Evolutionary conservation across 2,329 filamentous ascomycete genomes (phyloP), one percentile per base, ranked within the genome.

Genomic region (Cercospora zeina): DNA sequence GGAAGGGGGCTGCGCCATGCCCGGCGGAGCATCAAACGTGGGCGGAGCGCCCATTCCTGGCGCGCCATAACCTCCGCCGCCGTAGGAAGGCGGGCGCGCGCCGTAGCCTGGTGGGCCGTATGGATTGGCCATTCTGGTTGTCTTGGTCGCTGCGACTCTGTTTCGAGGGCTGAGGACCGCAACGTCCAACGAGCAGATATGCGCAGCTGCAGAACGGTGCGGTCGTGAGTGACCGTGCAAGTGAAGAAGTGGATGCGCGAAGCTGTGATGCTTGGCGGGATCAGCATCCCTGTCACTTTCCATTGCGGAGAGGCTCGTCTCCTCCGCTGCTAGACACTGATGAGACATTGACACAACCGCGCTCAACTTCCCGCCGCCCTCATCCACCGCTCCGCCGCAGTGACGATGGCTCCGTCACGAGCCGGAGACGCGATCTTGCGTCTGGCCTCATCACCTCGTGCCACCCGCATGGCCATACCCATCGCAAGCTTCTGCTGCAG

Each of bases 21-120:
- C 90, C 62, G 89, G 89, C 68, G 89, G 87, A 73, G 88, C 86
- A 75, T 85, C 87, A 75, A 92, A 90, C 74, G 91, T 92, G 70
- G 91, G 90, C 71, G 90, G 89, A 70, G 88, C 86, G 68, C 85
- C 88, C 85, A 91, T 88, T 63, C 87, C 87, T 61, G 88, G 88
- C 10, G 63, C 58, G 39, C 27, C 34, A 54, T 54, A 51, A 11
- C 62, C 59, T 53, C 56, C 31, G 79, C 89, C 96, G 69, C 86
- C 85, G 57, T 90, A 89, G 72, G 89, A 88, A 62, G 85, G 67
- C 34, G 62, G 83, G 11, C 61, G 57, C 36, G 50, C 61, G 71
- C 88, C 89, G 80, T 92, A 96, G 66, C 83, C 81, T 73, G 78
- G 76, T 65, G 76, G 77, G 63, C 65, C 72, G 62, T 74, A 74